Base-by-base conservation (phyloP, 2,329 filamentous ascomycete species). In the Fusarium euwallaceae region DNA sequence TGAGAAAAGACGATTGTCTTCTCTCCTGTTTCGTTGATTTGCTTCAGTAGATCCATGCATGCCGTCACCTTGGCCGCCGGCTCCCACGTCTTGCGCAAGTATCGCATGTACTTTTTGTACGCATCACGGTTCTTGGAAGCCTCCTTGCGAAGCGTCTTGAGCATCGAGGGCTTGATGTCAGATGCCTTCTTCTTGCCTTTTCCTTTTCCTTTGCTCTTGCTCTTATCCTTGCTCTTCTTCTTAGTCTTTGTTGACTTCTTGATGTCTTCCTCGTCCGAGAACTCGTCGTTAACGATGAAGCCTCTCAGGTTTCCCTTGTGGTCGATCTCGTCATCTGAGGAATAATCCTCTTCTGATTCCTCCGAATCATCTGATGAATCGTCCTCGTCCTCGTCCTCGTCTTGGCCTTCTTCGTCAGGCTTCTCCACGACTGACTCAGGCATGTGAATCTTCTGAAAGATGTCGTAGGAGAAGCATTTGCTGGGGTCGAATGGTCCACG, bases 61-160 rank as follows among this genome's bases (percentile, higher is more conserved):
- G 93, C 92, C 70, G 95, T 91, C 6, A 96, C 94, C 83, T 98
- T 98, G 77, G 93, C 94, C 79, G 93, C 95, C 68, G 91, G 91
- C 67, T 92, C 84, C 89, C 91, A 98, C 32, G 90, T 88, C 80
- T 92, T 90, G 27, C 88, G 87, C 8, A 97, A 86, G 61, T 91
- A 92, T 37, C 85, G 85, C 77, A 95, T 88, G 81, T 97, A 98
- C 74, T 88, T 90, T 70, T 86, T 88, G 77, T 92, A 93, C 4
- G 92, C 90, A 14, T 87, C 87, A 32, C 87, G 87, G 82, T 90
- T 96, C 71, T 88, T 90, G 59, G 86, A 84, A 0, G 91, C 92
- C 29, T 93, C 88, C 66, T 91, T 89, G 74, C 94, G 94, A 17
- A 97, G 87, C 67, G 76, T 80, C 34, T 90, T 90, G 74, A 96